A percentile compares a stretch with the other conserved stretches of the same genome.
phyloP scores from a whole-genome alignment of 345 rosid species.

The Populus ilicifolia region DNA sequence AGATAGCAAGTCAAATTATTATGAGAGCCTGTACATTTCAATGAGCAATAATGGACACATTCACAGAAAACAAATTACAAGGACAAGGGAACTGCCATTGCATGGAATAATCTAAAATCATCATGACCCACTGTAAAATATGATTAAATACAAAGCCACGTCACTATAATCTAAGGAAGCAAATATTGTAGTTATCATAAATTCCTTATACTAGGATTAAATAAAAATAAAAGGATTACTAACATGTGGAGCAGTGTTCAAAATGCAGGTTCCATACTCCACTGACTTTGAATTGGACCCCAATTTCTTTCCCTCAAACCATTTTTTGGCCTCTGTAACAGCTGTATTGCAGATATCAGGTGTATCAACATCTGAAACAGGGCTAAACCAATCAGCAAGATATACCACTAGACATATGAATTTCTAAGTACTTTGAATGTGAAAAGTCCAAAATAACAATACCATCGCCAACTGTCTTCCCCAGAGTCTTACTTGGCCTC shows the following conservation, averaged over 20 bases:
- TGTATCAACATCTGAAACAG: constrained; percentile 39
- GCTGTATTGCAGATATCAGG: constrained; percentile 48
- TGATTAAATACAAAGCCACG: background rate
- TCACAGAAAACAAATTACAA: background rate
- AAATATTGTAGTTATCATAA: background rate
- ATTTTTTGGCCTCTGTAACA: constrained; percentile 71
- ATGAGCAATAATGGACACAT: background rate
- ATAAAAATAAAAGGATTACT: constrained; percentile 23
- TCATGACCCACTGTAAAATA: background rate
- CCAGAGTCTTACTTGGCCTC: constrained; percentile 18
- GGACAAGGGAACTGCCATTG: background rate
- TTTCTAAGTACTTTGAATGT: constrained; percentile 6
- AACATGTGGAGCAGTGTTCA: constrained; percentile 40
- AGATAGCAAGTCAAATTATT: background rate
- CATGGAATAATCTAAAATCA: background rate
- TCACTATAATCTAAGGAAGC: background rate
- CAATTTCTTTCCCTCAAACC: constrained; percentile 73
- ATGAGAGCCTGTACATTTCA: background rate
- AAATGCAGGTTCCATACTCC: constrained; percentile 34
- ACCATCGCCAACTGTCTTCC: constrained; percentile 34
- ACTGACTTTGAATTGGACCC: constrained; percentile 54
- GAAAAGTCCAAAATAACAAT: constrained; percentile 27
- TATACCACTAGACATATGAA: background rate
- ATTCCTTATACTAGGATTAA: background rate
- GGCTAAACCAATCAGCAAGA: constrained; percentile 7